Conservation (phyloP, 2,329 filamentous ascomycete genomes). For the Cephalotrichum gorgonifer region DNA sequence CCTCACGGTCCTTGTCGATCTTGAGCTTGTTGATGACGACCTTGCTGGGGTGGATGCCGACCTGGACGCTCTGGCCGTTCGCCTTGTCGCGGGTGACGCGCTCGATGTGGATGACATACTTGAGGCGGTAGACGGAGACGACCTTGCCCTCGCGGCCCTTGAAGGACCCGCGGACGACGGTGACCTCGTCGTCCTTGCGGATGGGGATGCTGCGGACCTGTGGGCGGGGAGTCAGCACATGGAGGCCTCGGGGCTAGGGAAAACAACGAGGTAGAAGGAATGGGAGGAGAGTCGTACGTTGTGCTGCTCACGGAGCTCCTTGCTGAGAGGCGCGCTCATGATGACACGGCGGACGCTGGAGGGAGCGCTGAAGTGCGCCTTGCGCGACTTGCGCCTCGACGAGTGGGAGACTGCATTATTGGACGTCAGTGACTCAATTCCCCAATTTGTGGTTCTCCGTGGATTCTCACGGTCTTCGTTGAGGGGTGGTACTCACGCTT, state of each 20-base stretch:
- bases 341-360: conserved; percentile 90
- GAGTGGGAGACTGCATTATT: conserved; percentile 50
- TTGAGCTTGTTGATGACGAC: conserved; percentile 98
- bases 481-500: not conserved
- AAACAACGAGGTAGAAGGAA: not conserved
- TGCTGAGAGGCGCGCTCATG: conserved; percentile 92
- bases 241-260: not conserved
- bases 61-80: conserved; percentile 88
- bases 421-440: not conserved
- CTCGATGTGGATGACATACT: conserved; percentile 96
- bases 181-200: conserved; percentile 95
- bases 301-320: conserved; percentile 98
- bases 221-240: conserved; percentile 1
- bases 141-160: conserved; percentile 99
- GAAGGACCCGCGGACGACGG: conserved; percentile 83
- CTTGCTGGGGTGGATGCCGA: conserved; percentile 93
- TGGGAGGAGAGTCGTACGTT: conserved; percentile 54
- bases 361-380: conserved; percentile 93
- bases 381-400: conserved; percentile 97
- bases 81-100: conserved; percentile 94
- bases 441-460: not conserved
- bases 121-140: conserved; percentile 94
- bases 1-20: conserved; percentile 90
- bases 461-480: not conserved
- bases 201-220: conserved; percentile 92